Base-by-base conservation (phyloP, 441 rosid genomes). In the Bruguiera hainesii region DNA sequence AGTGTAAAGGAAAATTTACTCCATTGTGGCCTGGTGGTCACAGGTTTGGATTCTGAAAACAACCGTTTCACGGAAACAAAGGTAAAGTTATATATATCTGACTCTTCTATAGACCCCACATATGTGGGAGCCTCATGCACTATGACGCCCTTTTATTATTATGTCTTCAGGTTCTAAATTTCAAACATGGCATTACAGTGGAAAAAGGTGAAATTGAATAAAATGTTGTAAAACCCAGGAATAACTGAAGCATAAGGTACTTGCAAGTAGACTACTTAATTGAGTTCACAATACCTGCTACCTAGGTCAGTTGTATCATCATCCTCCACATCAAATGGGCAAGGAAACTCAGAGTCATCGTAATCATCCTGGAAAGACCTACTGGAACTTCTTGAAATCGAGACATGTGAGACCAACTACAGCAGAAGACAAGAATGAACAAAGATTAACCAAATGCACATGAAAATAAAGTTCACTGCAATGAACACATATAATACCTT, bases 291-390 rank as follows among this genome's bases (percentile, higher is more conserved):
- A 23, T 82, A 91, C 99, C 97, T 87, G 90, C 84, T 81, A 67
- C 86, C 75, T 19, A 75, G 80, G 71, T 88, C 87, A 7, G 82
- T 71, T 49, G 75, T 67, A 64, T 89, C 94, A 77, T 85, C 89
- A 73, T 84, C 79, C 65, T 85, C 90, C 57, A 88, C 92, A 80
- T 87, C 97, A 75, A 94, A 94, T 9, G 96, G 86, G 67, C 91
- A 94, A 60, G 82, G 88, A 64, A 78, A 87, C 60, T 89, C 98
- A 28, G 82, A 20, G 52, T 89, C 90, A 78, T 91, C 93, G 71
- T 77, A 84, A 76, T 85, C 98, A 59, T 86, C 96, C 31, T 61
- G 93, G 63, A 76, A 84, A 58, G 97, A 87, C 81, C 93, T 76
- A 78, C 96, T 88, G 20, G 94, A 77, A 78, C 91, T 80, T 76